Percentiles rank a stretch among this genome's conserved stretches.
Evolutionary conservation across 2,329 filamentous ascomycete genomes (phyloP).

Genomic region (Phyllosticta citriasiana): DNA sequence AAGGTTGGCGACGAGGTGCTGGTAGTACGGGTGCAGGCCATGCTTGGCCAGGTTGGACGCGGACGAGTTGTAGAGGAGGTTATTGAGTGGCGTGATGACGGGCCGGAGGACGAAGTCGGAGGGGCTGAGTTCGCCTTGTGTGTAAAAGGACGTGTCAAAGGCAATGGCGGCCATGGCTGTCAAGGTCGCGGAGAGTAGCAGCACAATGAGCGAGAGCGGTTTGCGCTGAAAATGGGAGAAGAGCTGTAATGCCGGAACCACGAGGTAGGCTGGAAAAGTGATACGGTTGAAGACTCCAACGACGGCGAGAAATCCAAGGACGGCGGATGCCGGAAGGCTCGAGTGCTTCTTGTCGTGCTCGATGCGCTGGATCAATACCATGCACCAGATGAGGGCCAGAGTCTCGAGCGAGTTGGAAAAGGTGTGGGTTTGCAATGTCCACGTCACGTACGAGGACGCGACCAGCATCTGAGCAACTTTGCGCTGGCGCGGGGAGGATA

Average conservation of each 20-base stretch:
- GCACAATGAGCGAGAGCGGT: conserved; percentile 49
- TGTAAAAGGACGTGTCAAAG: conserved; percentile 79
- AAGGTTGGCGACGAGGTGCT: conserved; percentile 42
- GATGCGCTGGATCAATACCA: conserved; percentile 85
- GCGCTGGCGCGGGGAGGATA: conserved; percentile 55
- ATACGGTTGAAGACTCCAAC: conserved; percentile 94
- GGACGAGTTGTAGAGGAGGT: conserved; percentile 41
- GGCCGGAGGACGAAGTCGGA: conserved; percentile 48
- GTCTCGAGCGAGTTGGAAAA: conserved; percentile 98
- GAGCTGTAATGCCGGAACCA: conserved; percentile 73
- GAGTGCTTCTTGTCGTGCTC: conserved; percentile 67
- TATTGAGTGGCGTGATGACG: conserved; percentile 44
- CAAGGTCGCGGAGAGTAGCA: conserved; percentile 54
- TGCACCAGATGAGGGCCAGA: conserved; percentile 80
- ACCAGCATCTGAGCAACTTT: conserved; percentile 69
- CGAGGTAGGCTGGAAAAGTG: conserved; percentile 86
- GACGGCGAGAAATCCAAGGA: conserved; percentile 71
- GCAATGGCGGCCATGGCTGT: conserved; percentile 65
- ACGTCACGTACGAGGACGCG: conserved; percentile 94
- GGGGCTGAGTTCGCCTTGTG: conserved; percentile 51
- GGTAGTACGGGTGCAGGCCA: conserved; percentile 44
- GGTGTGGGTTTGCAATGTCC: conserved; percentile 97
- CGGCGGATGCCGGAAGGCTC: conserved; percentile 62
- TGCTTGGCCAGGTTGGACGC: conserved; percentile 41
- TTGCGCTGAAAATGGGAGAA: conserved; percentile 77